A percentile compares a stretch with the other conserved stretches of the same genome.
phyloP scores from a whole-genome alignment of 2,329 filamentous ascomycete species.

The Chaetothyriales sp. region DNA sequence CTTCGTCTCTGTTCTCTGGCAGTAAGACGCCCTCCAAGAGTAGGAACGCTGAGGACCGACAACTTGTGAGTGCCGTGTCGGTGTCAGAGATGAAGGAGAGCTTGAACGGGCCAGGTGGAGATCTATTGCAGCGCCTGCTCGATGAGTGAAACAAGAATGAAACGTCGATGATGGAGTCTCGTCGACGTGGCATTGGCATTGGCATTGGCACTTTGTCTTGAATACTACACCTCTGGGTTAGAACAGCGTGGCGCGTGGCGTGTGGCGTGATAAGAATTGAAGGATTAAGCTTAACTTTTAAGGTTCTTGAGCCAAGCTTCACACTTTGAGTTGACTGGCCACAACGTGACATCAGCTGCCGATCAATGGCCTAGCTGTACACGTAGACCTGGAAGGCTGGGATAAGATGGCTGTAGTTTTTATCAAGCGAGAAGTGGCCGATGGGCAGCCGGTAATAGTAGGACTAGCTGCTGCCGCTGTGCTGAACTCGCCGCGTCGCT shows the following conservation, averaged over 20 bases:
- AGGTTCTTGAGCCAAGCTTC: not conserved
- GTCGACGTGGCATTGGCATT: not conserved
- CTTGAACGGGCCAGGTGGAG: constrained; percentile 41
- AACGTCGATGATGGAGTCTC: not conserved
- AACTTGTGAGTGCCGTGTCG: constrained; percentile 63
- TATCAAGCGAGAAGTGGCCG: not conserved
- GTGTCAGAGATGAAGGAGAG: constrained; percentile 62
- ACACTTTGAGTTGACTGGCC: not conserved
- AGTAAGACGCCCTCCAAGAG: constrained; percentile 50
- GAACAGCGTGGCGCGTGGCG: no score
- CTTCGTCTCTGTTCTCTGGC: constrained; percentile 48
- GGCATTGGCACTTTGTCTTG: no score
- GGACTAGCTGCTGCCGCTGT: not conserved
- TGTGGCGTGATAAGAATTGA: not conserved
- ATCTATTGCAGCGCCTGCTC: constrained; percentile 29
- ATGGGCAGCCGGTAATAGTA: not conserved
- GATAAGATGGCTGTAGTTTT: not conserved
- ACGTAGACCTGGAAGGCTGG: not conserved
- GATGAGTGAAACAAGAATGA: constrained; percentile 7
- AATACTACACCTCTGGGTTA: not conserved
- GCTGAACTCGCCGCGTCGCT: not conserved
- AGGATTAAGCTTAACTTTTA: not conserved
- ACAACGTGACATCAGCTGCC: not conserved
- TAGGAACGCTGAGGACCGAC: constrained; percentile 53
- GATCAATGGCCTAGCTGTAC: not conserved